phyloP scores from a whole-genome alignment of 306 rosid genomes.

The Trifolium dubium region DNA sequence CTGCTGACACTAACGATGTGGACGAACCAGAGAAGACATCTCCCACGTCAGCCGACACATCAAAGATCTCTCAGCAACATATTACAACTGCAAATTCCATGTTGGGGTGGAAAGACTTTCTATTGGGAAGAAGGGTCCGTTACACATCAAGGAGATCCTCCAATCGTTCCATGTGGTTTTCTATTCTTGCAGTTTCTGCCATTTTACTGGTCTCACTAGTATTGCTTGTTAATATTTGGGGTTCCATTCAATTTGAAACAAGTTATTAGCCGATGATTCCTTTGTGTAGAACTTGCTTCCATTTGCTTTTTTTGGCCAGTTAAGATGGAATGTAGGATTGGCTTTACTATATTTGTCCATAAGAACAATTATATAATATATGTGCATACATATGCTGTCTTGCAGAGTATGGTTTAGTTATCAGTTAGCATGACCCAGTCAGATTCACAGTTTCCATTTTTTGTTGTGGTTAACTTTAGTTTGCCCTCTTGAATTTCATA shows the following conservation, averaged over 20 bases:
- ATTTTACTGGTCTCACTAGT: constrained; percentile 44
- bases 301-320: constrained; percentile 30
- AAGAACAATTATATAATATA: constrained; percentile 20
- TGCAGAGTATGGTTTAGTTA: constrained; percentile 23
- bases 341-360: constrained; percentile 37
- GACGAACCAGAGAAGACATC: not conserved
- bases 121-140: constrained; percentile 37
- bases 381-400: constrained; percentile 13
- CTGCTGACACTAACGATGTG: too few relatives aligned
- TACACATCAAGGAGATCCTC: constrained; percentile 40
- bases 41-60: not conserved
- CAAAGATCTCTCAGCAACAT: constrained; percentile 26
- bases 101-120: constrained; percentile 19
- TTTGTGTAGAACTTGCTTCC: constrained; percentile 38
- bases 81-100: constrained; percentile 23
- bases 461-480: not conserved
- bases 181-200: constrained; percentile 51
- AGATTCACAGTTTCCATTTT: constrained; percentile 14
- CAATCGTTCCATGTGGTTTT: constrained; percentile 44
- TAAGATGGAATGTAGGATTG: constrained; percentile 43
- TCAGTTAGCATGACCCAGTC: not conserved
- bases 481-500: not conserved
- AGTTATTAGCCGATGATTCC: constrained; percentile 37
- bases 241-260: constrained; percentile 46
- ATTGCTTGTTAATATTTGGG: constrained; percentile 56